Evolutionary conservation across 495 filamentous ascomycete species (phyloP), one percentile per base, ranked within the genome.

Genomic region (Podospora sp.): DNA sequence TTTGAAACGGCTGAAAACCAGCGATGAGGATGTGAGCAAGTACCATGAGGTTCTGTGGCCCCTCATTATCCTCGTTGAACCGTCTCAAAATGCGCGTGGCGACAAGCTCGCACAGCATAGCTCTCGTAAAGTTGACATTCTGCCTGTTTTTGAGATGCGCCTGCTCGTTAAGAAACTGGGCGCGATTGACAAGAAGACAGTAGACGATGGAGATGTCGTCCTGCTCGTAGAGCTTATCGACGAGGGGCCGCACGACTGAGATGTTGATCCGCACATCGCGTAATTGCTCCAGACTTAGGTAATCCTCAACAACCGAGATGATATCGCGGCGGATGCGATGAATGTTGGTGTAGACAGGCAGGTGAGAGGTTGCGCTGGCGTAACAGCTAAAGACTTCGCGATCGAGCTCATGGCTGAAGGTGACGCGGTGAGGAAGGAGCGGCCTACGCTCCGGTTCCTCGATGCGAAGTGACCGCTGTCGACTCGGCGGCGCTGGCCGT

Each of bases 1-100:
- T 88, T 68, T 90, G 88, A 65, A 92, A 91, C 6, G 90, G 90
- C 67, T 90, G 86, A 69, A 92, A 92, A 18, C 88, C 87, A 25
- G 88, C 86, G 59, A 92, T 86, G 36, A 92, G 79, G n/a, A 91
- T 87, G 53, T 91, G 88, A 1, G 89, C 84, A 20, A 92, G 79
- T 9, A 88, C 78, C n/a, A 91, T 80, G 22, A 92, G 79, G 6
- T 86, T 76, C 21, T 83, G 71, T 1, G 82, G 83, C 16, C 86
- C 88, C 26, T 86, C 80, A 66, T 87, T 83, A 46, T 91, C 87
- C 71, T 92, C 90, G 69, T 90, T 85, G 66, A 85, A 90, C 20
- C 87, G 85, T 21, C 90, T 80, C 46, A 92, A 75, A 18, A 92
- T 85, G 35, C 88, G 84, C 25, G 80, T 84, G 6, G 90, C 90